A percentile compares a stretch with the other conserved stretches of the same genome.
Conservation (phyloP, 768 basidiomycete species). For the Stropharia rugosoannulata region DNA sequence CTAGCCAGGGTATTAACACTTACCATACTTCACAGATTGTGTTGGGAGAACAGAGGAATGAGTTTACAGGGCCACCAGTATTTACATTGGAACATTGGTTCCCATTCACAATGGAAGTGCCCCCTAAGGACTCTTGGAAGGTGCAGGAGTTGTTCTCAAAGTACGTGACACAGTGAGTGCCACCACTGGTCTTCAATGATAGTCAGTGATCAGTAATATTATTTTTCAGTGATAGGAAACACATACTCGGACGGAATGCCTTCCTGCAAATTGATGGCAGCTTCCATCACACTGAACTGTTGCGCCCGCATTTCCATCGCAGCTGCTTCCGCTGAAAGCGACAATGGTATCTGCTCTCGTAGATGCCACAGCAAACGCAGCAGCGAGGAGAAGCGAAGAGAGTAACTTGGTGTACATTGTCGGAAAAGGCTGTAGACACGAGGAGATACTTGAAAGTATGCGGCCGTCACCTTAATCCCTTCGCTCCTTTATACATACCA, state of each 20-base stretch:
- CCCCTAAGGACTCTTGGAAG: background rate
- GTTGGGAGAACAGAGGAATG: conserved; percentile 5
- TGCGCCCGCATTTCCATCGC: conserved; percentile 2
- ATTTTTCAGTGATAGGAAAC: background rate
- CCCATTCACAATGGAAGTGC: conserved; percentile 1
- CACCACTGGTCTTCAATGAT: background rate
- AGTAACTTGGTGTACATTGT: background rate
- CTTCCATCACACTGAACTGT: conserved; percentile 10
- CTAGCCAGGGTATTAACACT: background rate
- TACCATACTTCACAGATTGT: conserved; percentile 1
- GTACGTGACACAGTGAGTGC: conserved; percentile 6
- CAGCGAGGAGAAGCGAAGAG: background rate
- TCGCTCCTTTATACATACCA: too few species aligned
- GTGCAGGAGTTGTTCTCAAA: conserved; percentile 3
- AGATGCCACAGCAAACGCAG: background rate
- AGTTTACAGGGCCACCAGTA: conserved; percentile 8
- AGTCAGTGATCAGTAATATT: too few species aligned
- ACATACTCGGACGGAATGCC: conserved; percentile 8
- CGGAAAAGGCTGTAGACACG: background rate
- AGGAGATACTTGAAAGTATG: too few species aligned
- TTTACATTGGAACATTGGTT: conserved; percentile 2
- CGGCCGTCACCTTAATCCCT: too few species aligned
- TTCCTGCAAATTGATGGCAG: conserved; percentile 7
- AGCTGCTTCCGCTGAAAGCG: conserved; percentile 5
- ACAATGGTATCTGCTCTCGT: conserved; percentile 7